These are phyloP conservation scores for Mucor ambiguus DNA, from an alignment of 371 early-diverging fungal species.

Conservation along the genomic window DNA sequence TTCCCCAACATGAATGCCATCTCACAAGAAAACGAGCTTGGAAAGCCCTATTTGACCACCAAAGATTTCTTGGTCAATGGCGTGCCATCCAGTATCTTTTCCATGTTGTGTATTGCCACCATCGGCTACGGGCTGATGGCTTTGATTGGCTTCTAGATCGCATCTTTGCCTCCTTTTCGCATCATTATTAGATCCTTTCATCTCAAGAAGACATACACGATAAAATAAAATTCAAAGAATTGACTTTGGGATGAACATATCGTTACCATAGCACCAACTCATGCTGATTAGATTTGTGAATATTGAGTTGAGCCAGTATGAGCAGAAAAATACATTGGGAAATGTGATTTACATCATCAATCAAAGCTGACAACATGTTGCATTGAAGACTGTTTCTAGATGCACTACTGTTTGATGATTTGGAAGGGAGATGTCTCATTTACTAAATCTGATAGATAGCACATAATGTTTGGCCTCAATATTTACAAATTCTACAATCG, in stretches of 20 bases:
- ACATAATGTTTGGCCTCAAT: no score
- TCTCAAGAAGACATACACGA: neutral
- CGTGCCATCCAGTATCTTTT: conserved; percentile 72
- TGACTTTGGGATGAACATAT: neutral
- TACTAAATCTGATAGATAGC: no score
- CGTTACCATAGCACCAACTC: no score
- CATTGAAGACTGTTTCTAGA: no score
- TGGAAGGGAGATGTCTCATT: no score
- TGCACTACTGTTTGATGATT: no score
- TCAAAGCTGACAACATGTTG: no score
- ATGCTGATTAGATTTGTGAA: no score
- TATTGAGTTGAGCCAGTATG: no score
- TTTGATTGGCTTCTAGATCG: conserved; percentile 36
- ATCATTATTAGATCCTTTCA: neutral
- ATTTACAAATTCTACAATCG: no score
- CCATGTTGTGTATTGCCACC: conserved; percentile 50
- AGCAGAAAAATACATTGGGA: no score
- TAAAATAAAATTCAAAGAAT: neutral
- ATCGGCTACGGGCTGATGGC: conserved; percentile 68
- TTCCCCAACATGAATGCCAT: conserved; percentile 98
- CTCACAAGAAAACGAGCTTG: conserved; percentile 89
- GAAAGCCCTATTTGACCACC: conserved; percentile 80
- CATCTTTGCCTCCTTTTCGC: neutral
- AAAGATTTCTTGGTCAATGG: conserved; percentile 87
- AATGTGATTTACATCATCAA: no score